Percentiles rank a stretch among this genome's conserved stretches.
phyloP scores from a whole-genome alignment of 139 green algal species.

The Closterium sp. region DNA sequence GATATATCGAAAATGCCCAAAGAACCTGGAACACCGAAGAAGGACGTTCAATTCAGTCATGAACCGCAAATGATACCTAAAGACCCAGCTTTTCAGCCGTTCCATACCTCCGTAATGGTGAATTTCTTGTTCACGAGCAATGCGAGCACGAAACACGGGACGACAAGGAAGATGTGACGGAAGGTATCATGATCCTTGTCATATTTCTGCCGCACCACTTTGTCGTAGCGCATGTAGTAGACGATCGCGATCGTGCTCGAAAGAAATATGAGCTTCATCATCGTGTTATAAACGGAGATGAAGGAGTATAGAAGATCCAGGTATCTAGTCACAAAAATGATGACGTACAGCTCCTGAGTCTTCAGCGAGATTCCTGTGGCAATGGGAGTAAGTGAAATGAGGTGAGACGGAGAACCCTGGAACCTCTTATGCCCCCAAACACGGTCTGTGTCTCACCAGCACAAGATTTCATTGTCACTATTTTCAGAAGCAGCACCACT shows the following conservation, averaged over 20 bases:
- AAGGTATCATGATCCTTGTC: conserved; percentile 98
- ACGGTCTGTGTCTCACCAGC: conserved; percentile 67
- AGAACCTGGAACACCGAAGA: conserved; percentile 69
- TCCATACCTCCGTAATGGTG: conserved; percentile 72
- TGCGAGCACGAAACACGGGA: conserved; percentile 74
- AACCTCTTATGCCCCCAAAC: background rate
- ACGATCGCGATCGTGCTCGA: conserved; percentile 77
- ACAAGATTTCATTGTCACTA: conserved; percentile 86
- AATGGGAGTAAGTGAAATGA: background rate
- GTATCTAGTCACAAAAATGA: conserved; percentile 96
- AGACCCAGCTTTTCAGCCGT: background rate
- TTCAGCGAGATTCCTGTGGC: conserved; percentile 88
- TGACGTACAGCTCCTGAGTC: conserved; percentile 94
- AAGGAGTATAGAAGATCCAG: conserved; percentile 93
- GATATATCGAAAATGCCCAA: conserved; percentile 98
- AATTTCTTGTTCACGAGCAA: conserved; percentile 78
- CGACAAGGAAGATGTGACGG: conserved; percentile 79
- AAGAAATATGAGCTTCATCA: conserved; percentile 98
- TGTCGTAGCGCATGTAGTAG: conserved; percentile 89
- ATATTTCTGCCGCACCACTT: conserved; percentile 86
- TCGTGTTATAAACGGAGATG: conserved; percentile 95
- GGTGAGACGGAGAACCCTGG: background rate
- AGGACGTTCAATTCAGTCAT: background rate
- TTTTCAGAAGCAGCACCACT: conserved; percentile 93
- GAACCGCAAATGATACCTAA: background rate